Percentiles rank a stretch among this genome's conserved stretches.
phyloP scores from a whole-genome alignment of 2,329 filamentous ascomycete species.

The Xylariales sp. region DNA sequence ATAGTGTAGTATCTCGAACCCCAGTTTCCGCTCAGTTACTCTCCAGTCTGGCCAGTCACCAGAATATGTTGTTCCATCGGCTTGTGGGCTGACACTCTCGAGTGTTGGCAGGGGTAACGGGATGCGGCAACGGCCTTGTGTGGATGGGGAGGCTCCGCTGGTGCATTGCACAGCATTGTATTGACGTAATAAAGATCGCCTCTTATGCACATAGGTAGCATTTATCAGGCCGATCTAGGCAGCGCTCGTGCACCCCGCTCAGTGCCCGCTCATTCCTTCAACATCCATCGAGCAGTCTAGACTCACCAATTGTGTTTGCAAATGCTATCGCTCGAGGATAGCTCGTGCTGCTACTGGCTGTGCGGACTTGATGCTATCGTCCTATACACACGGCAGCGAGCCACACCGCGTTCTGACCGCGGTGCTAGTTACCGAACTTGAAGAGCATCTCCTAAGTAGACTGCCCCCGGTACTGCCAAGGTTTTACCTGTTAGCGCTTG shows the following conservation, averaged over 20 bases:
- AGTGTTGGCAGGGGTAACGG: neutral
- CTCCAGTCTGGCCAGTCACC: neutral
- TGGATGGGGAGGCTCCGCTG: constrained; percentile 1
- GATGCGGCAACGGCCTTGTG: constrained; percentile 20
- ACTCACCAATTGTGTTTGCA: neutral
- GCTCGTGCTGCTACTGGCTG: neutral
- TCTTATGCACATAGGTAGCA: neutral
- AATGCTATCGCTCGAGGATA: neutral
- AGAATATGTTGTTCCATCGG: neutral
- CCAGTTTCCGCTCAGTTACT: neutral
- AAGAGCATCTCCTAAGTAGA: neutral
- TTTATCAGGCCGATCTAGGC: constrained; percentile 12
- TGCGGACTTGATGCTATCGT: neutral
- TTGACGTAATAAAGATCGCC: constrained; percentile 13
- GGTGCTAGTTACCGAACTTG: neutral
- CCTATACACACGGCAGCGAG: neutral
- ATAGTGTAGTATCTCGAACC: neutral
- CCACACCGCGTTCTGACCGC: too few relatives aligned
- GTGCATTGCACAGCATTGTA: constrained; percentile 3
- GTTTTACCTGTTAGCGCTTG: neutral
- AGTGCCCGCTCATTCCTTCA: neutral
- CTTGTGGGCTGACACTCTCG: neutral
- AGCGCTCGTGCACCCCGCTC: constrained; percentile 6
- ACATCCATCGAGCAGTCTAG: constrained; percentile 3
- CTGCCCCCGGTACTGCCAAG: too few relatives aligned